Percentiles rank a stretch among this genome's conserved stretches.
Conservation (phyloP, 2,329 filamentous ascomycete genomes). For the Ceratocystiopsis minuta region DNA sequence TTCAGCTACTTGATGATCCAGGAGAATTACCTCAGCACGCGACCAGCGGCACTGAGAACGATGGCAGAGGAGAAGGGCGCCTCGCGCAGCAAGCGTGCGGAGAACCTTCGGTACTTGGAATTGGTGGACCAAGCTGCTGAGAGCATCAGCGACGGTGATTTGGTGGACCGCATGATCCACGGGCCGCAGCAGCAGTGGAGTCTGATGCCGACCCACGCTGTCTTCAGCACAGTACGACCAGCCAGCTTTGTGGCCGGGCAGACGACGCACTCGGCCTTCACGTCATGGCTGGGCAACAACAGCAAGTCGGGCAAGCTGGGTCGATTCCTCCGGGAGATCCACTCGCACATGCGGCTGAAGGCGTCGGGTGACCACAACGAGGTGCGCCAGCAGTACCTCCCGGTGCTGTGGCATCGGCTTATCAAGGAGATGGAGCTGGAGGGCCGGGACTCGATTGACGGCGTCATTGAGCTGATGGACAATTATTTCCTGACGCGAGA, state of each 20-base stretch:
- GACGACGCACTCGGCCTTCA: conserved; percentile 59
- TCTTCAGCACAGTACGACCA: conserved; percentile 87
- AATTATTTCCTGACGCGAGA: conserved; percentile 89
- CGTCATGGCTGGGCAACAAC: conserved; percentile 87
- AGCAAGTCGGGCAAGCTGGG: conserved; percentile 66
- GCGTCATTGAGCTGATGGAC: conserved; percentile 91
- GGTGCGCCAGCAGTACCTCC: conserved; percentile 85
- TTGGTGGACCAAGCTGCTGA: conserved; percentile 75
- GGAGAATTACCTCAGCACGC: conserved; percentile 85
- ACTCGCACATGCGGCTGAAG: conserved; percentile 87
- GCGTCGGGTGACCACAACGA: conserved; percentile 85
- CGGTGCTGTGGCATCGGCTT: conserved; percentile 66
- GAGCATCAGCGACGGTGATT: conserved; percentile 91
- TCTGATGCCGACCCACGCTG: conserved; percentile 87
- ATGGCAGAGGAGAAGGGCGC: conserved; percentile 21
- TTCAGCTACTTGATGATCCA: conserved; percentile 96
- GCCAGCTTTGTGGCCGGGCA: conserved; percentile 74
- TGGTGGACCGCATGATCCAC: conserved; percentile 96
- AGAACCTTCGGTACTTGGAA: conserved; percentile 68
- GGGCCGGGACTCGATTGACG: conserved; percentile 64
- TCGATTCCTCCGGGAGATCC: conserved; percentile 78
- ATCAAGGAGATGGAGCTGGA: conserved; percentile 56
- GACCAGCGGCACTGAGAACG: conserved; percentile 44
- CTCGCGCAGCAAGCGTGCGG: conserved; percentile 45
- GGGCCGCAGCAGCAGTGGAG: conserved; percentile 97